These are phyloP conservation scores for Aegilops tauschii DNA, from an alignment of 176 grass and related monocot species.

Conservation along the genomic window DNA sequence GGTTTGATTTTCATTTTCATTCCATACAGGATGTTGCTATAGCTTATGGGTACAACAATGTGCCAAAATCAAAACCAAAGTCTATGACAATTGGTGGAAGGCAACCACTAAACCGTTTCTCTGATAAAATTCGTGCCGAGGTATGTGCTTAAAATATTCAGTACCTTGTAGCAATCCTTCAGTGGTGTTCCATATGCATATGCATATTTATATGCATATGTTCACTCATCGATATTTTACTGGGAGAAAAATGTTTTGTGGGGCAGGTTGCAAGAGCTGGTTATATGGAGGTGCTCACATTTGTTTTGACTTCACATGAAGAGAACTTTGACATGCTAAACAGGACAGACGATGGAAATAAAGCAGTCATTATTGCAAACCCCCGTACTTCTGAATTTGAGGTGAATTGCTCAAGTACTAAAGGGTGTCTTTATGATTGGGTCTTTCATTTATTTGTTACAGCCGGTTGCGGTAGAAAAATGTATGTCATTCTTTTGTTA, in stretches of 20 bases:
- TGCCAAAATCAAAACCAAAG: conserved; percentile 87
- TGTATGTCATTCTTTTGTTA: neutral
- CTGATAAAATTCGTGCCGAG: conserved; percentile 96
- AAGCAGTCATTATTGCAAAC: conserved; percentile 88
- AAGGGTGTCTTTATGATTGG: neutral
- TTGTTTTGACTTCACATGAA: conserved; percentile 81
- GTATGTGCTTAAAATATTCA: conserved; percentile 29
- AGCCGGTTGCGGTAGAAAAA: neutral
- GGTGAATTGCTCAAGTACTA: conserved; percentile 33
- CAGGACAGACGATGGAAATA: conserved; percentile 68
- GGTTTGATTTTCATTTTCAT: conserved; percentile 7
- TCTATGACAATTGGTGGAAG: conserved; percentile 82
- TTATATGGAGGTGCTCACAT: conserved; percentile 98
- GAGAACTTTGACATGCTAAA: conserved; percentile 95
- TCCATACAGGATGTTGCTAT: conserved; percentile 88
- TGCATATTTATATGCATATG: conserved; percentile 15
- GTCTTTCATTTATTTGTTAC: neutral
- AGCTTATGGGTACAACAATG: conserved; percentile 95
- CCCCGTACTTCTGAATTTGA: conserved; percentile 92
- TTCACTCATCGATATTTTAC: conserved; percentile 20
- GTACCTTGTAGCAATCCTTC: neutral
- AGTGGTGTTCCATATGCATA: neutral
- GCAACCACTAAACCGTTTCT: conserved; percentile 86
- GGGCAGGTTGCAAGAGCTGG: conserved; percentile 85
- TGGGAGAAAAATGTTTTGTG: conserved; percentile 10